A percentile compares a stretch with the other conserved stretches of the same genome.
Conservation (phyloP, 257 asterid genomes). For the Capsicum chinense region DNA sequence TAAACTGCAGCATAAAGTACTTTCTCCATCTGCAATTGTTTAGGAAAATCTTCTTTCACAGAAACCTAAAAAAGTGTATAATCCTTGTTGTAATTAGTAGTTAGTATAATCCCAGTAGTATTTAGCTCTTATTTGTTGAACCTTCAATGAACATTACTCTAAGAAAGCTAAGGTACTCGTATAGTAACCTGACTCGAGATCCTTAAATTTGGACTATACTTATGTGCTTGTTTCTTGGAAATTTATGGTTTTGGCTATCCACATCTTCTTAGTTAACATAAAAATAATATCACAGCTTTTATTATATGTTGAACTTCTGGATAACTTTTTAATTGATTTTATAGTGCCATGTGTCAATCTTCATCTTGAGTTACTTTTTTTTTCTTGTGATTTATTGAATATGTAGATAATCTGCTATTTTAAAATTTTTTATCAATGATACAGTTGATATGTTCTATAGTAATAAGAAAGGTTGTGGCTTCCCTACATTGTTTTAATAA, state of each 20-base stretch:
- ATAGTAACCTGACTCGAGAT: too few species aligned
- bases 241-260: neutral
- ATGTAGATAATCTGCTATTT: neutral
- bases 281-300: neutral
- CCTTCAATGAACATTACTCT: too few species aligned
- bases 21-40: neutral
- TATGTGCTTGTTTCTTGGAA: conserved; percentile 18
- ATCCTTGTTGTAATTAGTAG: too few species aligned
- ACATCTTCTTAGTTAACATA: neutral
- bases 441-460: neutral
- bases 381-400: neutral
- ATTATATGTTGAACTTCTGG: neutral
- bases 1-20: conserved; percentile 1
- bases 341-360: neutral
- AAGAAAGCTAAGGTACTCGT: too few species aligned
- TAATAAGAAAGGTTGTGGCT: neutral
- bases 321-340: neutral
- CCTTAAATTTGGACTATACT: neutral
- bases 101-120: too few species aligned
- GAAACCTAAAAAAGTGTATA: too few species aligned
- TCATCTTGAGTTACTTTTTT: neutral
- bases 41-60: too few species aligned
- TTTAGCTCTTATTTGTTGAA: too few species aligned
- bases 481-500: neutral
- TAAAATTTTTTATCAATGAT: conserved; percentile 28